Evolutionary conservation across 768 basidiomycete genomes (phyloP).

Genomic region (Lepiota venenata): DNA sequence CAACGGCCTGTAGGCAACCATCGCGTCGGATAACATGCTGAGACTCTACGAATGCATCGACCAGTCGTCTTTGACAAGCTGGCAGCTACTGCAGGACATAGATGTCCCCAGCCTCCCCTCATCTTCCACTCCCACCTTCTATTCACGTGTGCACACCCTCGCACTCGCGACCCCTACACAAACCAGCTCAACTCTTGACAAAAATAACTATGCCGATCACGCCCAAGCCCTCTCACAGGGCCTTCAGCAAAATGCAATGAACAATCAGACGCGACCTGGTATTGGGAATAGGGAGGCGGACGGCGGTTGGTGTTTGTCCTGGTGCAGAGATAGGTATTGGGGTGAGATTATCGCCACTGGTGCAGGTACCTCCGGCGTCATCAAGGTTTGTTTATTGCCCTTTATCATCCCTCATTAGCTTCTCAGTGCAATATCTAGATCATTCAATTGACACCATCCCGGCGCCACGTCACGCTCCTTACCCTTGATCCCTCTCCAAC

Average conservation of each 20-base stretch:
- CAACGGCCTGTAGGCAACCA: slow-evolving; percentile 60
- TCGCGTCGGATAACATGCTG: slow-evolving; percentile 84
- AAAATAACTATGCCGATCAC: slow-evolving; percentile 56
- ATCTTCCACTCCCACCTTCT: slow-evolving; percentile 32
- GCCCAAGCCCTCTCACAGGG: slow-evolving; percentile 62
- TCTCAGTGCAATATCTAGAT: slow-evolving; percentile 39
- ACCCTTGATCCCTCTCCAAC: slow-evolving; percentile 51
- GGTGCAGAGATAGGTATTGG: slow-evolving; percentile 97
- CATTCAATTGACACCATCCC: slow-evolving; percentile 64
- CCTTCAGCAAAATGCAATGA: slow-evolving; percentile 27
- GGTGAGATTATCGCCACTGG: slow-evolving; percentile 84
- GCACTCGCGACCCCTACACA: slow-evolving; percentile 74
- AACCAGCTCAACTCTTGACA: slow-evolving; percentile 50
- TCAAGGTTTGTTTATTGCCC: slow-evolving; percentile 55
- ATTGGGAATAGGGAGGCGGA: slow-evolving; percentile 75
- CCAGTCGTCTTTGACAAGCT: slow-evolving; percentile 65
- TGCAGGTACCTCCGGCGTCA: slow-evolving; percentile 63
- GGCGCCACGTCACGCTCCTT: slow-evolving; percentile 63
- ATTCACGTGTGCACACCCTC: slow-evolving; percentile 44
- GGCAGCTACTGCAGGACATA: slow-evolving; percentile 76
- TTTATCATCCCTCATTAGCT: not conserved
- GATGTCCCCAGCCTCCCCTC: slow-evolving; percentile 58
- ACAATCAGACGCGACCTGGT: slow-evolving; percentile 32
- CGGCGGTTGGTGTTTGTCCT: slow-evolving; percentile 90
- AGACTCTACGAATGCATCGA: slow-evolving; percentile 91